phyloP scores from a whole-genome alignment of 768 basidiomycete species.

The Tricholomella constricta region DNA sequence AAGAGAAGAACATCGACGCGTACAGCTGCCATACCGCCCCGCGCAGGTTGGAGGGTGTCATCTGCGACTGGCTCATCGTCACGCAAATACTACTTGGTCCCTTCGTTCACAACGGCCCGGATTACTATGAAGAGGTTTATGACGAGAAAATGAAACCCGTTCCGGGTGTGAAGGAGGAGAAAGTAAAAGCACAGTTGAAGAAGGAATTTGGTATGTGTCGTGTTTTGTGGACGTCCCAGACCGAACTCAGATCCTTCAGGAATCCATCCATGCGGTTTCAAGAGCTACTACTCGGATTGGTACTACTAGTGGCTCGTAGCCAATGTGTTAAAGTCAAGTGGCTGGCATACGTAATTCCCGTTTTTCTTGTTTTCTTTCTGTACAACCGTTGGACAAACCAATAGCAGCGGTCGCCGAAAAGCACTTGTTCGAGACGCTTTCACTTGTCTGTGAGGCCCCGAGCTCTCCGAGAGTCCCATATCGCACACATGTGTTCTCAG shows the following conservation, averaged over 20 bases:
- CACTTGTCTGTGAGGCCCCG: no score
- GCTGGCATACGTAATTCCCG: no score
- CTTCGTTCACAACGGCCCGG: background rate
- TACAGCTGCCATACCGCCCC: conserved; percentile 12
- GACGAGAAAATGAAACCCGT: conserved; percentile 1
- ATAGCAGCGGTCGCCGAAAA: no score
- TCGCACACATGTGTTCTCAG: no score
- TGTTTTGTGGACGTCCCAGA: background rate
- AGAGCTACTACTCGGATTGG: background rate
- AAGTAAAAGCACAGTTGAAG: background rate
- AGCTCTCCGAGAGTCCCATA: background rate
- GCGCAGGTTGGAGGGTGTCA: conserved; percentile 9
- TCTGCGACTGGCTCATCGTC: conserved; percentile 11
- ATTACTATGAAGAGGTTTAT: background rate
- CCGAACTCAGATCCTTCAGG: background rate
- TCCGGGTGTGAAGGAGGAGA: conserved; percentile 3
- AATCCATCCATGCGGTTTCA: background rate
- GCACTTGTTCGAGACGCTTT: no score
- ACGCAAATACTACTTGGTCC: background rate
- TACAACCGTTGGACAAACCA: no score
- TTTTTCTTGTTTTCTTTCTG: no score
- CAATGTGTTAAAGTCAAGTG: no score
- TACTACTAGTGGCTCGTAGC: background rate
- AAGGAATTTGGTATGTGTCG: background rate
- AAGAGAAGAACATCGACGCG: conserved; percentile 12